Conservation (phyloP, 345 rosid genomes). For the Linum tenue region DNA sequence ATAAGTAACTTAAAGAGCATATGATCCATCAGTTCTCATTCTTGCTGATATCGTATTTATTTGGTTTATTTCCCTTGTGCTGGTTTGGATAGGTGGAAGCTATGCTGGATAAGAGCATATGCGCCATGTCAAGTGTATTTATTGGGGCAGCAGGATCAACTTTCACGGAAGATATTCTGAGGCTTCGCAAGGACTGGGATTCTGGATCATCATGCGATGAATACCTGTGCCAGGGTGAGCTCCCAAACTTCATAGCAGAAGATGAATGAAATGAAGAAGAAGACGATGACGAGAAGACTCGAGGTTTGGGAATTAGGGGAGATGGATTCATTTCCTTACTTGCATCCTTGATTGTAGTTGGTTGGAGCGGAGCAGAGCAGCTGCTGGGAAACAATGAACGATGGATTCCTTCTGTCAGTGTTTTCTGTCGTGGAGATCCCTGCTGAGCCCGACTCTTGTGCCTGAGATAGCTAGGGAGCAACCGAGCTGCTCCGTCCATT, state of each 20-base stretch:
- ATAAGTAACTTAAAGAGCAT: too few species aligned
- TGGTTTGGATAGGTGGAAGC: constrained; percentile 68
- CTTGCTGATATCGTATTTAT: background rate
- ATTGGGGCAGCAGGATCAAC: constrained; percentile 85
- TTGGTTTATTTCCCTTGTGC: background rate
- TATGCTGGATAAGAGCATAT: constrained; percentile 83
- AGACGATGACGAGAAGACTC: constrained; percentile 1
- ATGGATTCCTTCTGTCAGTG: too few species aligned
- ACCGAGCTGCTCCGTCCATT: too few species aligned
- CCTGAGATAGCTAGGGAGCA: too few species aligned
- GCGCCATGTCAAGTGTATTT: constrained; percentile 73
- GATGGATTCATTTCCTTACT: too few species aligned
- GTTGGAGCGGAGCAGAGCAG: too few species aligned
- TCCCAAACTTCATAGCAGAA: constrained; percentile 65
- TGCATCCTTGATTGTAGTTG: too few species aligned
- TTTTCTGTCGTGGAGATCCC: too few species aligned
- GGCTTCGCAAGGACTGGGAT: constrained; percentile 80
- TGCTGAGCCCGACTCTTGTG: too few species aligned
- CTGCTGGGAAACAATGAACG: too few species aligned
- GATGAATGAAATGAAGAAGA: constrained; percentile 31
- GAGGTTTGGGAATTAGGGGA: too few species aligned
- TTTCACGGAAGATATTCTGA: constrained; percentile 77
- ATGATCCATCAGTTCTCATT: too few species aligned
- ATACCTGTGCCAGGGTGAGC: constrained; percentile 82
- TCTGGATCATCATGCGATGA: constrained; percentile 71